phyloP scores from a whole-genome alignment of 768 basidiomycete genomes.

The Tricholoma sp. region DNA sequence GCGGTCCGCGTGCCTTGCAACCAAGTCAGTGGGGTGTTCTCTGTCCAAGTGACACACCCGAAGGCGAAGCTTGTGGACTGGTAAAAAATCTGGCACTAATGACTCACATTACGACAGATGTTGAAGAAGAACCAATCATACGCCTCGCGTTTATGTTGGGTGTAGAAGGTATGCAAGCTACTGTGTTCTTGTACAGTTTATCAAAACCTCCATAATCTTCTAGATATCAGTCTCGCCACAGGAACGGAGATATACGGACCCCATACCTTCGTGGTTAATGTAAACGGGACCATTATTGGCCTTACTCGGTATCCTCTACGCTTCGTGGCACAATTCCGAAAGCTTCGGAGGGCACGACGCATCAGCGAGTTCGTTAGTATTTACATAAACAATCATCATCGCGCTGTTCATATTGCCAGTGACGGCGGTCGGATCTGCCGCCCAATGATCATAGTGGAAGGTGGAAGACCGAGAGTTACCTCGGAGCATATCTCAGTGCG shows the following conservation, averaged over 20 bases:
- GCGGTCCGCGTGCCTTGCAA: slow-evolving; percentile 93
- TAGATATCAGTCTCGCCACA: slow-evolving; percentile 87
- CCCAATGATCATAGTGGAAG: slow-evolving; percentile 94
- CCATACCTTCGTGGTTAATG: slow-evolving; percentile 90
- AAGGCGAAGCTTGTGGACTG: slow-evolving; percentile 98
- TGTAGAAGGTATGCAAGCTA: slow-evolving; percentile 69
- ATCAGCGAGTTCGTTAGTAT: slow-evolving; percentile 96
- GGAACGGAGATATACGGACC: slow-evolving; percentile 96
- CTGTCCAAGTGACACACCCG: slow-evolving; percentile 97
- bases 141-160: slow-evolving; percentile 92
- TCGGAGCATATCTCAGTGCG: slow-evolving; percentile 71
- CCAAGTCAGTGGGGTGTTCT: slow-evolving; percentile 99
- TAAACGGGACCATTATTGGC: slow-evolving; percentile 95
- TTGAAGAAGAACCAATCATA: slow-evolving; percentile 91
- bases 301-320: slow-evolving; percentile 79
- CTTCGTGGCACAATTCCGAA: slow-evolving; percentile 89
- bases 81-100: slow-evolving; percentile 98
- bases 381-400: slow-evolving; percentile 95
- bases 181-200: too few relatives aligned
- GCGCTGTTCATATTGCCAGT: slow-evolving; percentile 90
- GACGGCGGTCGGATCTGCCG: slow-evolving; percentile 98
- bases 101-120: slow-evolving; percentile 99
- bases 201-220: slow-evolving; percentile 3
- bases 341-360: slow-evolving; percentile 84
- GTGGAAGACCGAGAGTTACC: slow-evolving; percentile 68